Evolutionary conservation across 371 early-diverging fungal species (phyloP), one percentile per base, ranked within the genome.

Genomic region (Dichotomocladium elegans): DNA sequence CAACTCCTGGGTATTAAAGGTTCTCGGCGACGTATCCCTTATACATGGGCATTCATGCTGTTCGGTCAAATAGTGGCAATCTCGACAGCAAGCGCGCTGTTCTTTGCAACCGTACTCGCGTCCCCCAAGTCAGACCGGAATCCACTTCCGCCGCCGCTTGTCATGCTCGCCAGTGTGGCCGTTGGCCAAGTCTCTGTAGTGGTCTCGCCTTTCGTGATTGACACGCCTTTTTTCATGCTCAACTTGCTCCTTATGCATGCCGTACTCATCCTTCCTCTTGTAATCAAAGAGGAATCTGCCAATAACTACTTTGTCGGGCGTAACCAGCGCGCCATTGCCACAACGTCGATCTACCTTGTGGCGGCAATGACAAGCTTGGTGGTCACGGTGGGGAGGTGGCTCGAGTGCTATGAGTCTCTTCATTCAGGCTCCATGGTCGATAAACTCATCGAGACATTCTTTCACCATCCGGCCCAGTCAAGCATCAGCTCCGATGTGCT

Each of bases 11-110:
- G 30, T 15, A 27, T 37, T 35, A 3, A 24, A 74, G 74, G 69
- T 35, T 37, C 51, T 30, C 55, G 67, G 15, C 65, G 72, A 8
- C 41, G 44, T 34, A 65, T 75, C 15, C 72, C 68, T 8, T 59
- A 59, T 31, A 31, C 57, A 12, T 72, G 76, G 76, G 70, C 70
- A 7, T 70, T 61, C 34, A 70, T 75, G 70, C 3, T 72, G 8
- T 27, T 75, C 3, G 72, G 76, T 10, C 68, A 75, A 48, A 58
- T 70, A 5, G 70, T 75, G 7, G 76, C 72, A 3, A 70, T 75
- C 9, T 75, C 76, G 3, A 51, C 61, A 30, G 60, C 72, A 4
- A 45, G 65, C 1, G 57, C 62, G 4, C 33, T 75, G 3, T 69
- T 72, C 27, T 72, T 69, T 61, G 68, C 64, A 9, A 66, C 64